A percentile compares a stretch with the other conserved stretches of the same genome.
Evolutionary conservation across 257 asterid species (phyloP).

Genomic region (Prunella vulgaris): DNA sequence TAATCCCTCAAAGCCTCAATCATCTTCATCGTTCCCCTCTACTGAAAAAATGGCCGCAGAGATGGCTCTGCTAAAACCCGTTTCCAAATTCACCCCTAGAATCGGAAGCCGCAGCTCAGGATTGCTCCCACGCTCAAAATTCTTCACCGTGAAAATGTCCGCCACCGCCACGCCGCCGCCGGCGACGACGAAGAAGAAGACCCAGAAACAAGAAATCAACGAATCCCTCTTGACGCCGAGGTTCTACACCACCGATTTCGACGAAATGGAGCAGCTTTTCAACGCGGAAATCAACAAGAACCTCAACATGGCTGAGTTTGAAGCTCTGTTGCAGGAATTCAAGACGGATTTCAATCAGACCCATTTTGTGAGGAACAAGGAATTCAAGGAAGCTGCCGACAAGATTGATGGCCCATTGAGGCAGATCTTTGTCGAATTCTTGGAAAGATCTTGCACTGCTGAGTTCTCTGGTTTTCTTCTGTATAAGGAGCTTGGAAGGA

Average conservation of each 20-base stretch:
- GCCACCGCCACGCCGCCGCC: constrained; percentile 38
- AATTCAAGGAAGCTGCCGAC: constrained; percentile 90
- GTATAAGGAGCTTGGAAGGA: constrained; percentile 89
- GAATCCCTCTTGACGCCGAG: constrained; percentile 74
- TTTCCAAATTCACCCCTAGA: constrained; percentile 46
- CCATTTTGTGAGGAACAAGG: constrained; percentile 91
- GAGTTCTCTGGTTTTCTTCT: constrained; percentile 97
- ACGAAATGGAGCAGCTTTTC: constrained; percentile 97
- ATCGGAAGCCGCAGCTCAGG: constrained; percentile 19
- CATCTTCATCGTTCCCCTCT: not conserved
- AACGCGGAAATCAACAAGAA: constrained; percentile 91
- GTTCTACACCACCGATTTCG: constrained; percentile 90
- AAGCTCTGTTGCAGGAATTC: constrained; percentile 88
- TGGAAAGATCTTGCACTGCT: constrained; percentile 96
- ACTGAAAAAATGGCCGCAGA: constrained; percentile 51
- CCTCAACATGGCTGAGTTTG: constrained; percentile 74
- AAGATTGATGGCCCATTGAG: constrained; percentile 74
- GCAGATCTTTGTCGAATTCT: constrained; percentile 80
- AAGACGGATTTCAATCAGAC: constrained; percentile 99
- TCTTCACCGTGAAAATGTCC: constrained; percentile 53
- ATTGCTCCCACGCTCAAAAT: constrained; percentile 6
- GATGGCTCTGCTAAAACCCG: constrained; percentile 71
- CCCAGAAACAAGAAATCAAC: constrained; percentile 53
- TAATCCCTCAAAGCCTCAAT: not conserved
- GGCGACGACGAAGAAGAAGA: constrained; percentile 35